These are phyloP conservation scores for Gloeophyllum trabeum DNA, from an alignment of 768 basidiomycete species.

Conservation along the genomic window DNA sequence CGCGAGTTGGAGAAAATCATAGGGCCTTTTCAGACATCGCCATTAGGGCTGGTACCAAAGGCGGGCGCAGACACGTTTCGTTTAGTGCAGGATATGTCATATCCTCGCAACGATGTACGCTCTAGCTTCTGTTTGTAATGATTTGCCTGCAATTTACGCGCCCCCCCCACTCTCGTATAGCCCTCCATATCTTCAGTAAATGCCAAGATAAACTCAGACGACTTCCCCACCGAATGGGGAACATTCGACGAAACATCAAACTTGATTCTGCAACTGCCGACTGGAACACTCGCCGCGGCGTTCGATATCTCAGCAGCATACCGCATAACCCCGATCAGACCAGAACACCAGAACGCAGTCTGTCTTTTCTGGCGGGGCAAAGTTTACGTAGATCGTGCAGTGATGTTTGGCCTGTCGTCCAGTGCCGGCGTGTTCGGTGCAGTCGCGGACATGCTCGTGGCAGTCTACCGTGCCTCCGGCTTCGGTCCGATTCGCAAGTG, in stretches of 20 bases:
- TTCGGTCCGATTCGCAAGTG: conserved; percentile 20
- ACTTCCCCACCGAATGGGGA: conserved; percentile 25
- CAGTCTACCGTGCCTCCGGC: conserved; percentile 14
- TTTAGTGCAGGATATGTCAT: conserved; percentile 17
- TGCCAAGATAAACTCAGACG: conserved; percentile 10
- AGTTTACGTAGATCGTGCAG: conserved; percentile 22
- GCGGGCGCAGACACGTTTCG: conserved; percentile 9
- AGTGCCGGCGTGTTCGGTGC: conserved; percentile 23
- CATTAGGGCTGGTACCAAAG: conserved; percentile 16
- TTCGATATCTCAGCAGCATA: conserved; percentile 30
- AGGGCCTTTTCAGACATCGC: conserved; percentile 18
- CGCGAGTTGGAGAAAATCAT: conserved; percentile 12
- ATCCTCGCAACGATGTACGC: conserved; percentile 3
- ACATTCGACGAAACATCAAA: conserved; percentile 17
- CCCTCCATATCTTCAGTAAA: conserved; percentile 11
- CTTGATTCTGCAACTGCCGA: conserved; percentile 19
- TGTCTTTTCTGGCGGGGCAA: conserved; percentile 21
- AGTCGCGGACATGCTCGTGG: conserved; percentile 22
- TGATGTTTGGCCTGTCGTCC: conserved; percentile 21
- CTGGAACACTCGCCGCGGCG: conserved; percentile 21
- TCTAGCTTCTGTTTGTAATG: background rate
- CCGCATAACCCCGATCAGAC: conserved; percentile 21
- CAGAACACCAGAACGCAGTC: conserved; percentile 19
- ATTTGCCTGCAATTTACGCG: background rate
- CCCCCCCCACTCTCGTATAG: too few species aligned